Evolutionary conservation across 2,329 filamentous ascomycete genomes (phyloP).

Genomic region (Akanthomyces dipterigenus): DNA sequence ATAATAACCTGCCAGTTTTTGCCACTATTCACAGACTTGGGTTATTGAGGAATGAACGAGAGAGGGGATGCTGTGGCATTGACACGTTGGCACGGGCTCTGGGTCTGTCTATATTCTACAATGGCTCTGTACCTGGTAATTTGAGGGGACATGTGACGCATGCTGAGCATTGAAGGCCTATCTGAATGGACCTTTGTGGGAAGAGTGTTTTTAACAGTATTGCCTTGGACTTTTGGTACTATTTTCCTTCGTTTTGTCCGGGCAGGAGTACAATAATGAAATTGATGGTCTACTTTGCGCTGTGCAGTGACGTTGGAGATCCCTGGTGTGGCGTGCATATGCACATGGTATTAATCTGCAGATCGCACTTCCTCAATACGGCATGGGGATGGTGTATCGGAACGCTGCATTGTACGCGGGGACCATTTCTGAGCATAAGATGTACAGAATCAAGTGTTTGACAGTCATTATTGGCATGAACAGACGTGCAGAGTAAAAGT

Average conservation of each 20-base stretch:
- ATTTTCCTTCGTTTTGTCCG: neutral
- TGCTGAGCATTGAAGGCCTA: neutral
- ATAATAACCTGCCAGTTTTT: neutral
- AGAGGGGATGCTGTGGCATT: neutral
- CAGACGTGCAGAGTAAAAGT: too few relatives aligned
- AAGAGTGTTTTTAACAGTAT: neutral
- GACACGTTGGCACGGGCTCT: neutral
- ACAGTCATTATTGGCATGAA: too few relatives aligned
- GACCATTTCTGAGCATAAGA: too few relatives aligned
- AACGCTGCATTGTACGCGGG: too few relatives aligned
- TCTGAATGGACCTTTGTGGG: neutral
- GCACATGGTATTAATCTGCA: neutral
- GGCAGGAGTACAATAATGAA: neutral
- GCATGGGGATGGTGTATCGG: too few relatives aligned
- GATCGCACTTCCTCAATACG: neutral
- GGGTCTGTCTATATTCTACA: neutral
- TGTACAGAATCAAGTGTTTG: too few relatives aligned
- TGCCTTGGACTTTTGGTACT: neutral
- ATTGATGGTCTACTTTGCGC: neutral
- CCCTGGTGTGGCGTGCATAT: neutral
- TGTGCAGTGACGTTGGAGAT: neutral
- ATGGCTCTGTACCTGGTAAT: neutral
- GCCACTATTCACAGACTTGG: neutral
- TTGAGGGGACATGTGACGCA: neutral
- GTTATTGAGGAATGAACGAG: neutral